Evolutionary conservation across 1,284 basidiomycete genomes (phyloP).

Genomic region (Anthracocystis panici-leucophaei): DNA sequence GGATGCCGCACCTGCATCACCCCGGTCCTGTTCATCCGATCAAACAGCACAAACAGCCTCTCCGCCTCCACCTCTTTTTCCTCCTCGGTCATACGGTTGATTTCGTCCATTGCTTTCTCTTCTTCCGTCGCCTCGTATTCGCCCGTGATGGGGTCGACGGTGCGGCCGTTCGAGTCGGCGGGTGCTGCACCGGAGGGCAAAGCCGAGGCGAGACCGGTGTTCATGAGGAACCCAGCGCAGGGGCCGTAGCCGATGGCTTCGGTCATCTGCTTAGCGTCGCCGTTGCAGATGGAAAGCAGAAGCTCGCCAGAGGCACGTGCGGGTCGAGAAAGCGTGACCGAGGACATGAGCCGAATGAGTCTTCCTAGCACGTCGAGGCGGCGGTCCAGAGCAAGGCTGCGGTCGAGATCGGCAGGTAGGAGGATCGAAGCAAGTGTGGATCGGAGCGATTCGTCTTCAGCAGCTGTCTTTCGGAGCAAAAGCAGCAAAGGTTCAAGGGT

Average conservation of each 20-base stretch:
- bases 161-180: slow-evolving; percentile 20
- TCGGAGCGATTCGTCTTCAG: slow-evolving; percentile 41
- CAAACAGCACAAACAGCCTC: slow-evolving; percentile 59
- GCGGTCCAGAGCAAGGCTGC: slow-evolving; percentile 45
- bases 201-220: slow-evolving; percentile 39
- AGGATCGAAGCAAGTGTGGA: slow-evolving; percentile 22
- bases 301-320: slow-evolving; percentile 58
- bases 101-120: slow-evolving; percentile 45
- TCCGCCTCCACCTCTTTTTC: slow-evolving; percentile 64
- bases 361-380: slow-evolving; percentile 52
- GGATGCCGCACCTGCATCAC: slow-evolving; percentile 58
- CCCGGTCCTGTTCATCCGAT: slow-evolving; percentile 57
- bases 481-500: slow-evolving; percentile 52
- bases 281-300: slow-evolving; percentile 51
- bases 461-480: slow-evolving; percentile 51
- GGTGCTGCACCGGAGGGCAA: slow-evolving; percentile 26
- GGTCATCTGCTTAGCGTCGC: slow-evolving; percentile 46
- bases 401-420: slow-evolving; percentile 51
- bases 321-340: slow-evolving; percentile 42
- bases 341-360: slow-evolving; percentile 56
- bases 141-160: slow-evolving; percentile 61
- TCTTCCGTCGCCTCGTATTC: slow-evolving; percentile 45
- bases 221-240: slow-evolving; percentile 61
- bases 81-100: slow-evolving; percentile 50
- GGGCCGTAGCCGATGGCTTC: slow-evolving; percentile 61